Base-by-base conservation (phyloP, 257 asterid species). In the Fraxinus cuspidata region DNA sequence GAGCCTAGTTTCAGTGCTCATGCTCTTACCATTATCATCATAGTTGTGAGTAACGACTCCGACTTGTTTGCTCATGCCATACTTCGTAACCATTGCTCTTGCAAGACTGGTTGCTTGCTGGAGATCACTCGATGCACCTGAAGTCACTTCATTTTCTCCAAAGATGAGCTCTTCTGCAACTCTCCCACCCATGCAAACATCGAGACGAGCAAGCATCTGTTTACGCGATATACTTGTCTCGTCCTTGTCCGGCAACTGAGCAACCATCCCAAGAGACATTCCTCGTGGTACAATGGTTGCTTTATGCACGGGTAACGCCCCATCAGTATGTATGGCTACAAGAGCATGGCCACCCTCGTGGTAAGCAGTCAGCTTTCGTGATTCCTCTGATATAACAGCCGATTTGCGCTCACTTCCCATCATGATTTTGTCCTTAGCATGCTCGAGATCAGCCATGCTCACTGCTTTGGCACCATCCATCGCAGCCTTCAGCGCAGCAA, bases 321-420 rank as follows among this genome's bases (percentile, higher is more conserved):
- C 98, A 9, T 91, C 98, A 0, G 98, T 93, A 77, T 89, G 90
- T 16, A 93, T 83, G 72, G 98, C 98, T 16, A 93, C 96, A 23
- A 93, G 94, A n/a, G 98, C 97, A 64, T 91, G 98, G 35, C 98
- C 98, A 18, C 97, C 97, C 84, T 94, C 98, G 18, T 94, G 97
- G 86, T 86, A 94, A 69, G 98, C 98, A 0, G 98, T 94, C 21
- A 88, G 87, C 81, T 78, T 92, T 21, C 97, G 85, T 1, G 92
- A 86, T 81, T 94, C 97, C 0, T 90, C 92, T 38, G 97, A 90
- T 79, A 94, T 89, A 27, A 92, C 97, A 1, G 97, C 98, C 19
- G 98, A 90, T 82, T 92, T 94, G 34, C 97, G 94, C 81, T 94
- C 98, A 31, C 92, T 94, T 53, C 98, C 98, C 97, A 94, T 94